Evolutionary conservation across 495 filamentous ascomycete species (phyloP).

Genomic region (Penicillium alfredii): DNA sequence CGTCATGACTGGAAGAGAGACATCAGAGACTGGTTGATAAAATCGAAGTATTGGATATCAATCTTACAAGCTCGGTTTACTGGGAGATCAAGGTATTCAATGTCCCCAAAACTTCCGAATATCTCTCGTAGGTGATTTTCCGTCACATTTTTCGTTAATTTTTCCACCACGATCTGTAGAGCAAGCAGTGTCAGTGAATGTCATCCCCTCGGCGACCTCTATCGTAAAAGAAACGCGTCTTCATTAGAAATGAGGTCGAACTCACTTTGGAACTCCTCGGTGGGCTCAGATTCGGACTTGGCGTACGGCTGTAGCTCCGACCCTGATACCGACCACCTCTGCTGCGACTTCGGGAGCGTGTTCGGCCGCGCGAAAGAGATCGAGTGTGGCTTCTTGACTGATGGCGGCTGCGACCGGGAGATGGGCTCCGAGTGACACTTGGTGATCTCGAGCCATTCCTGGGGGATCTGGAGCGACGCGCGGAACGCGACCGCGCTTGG

Average conservation of each 20-base stretch:
- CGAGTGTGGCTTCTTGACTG: constrained; percentile 38
- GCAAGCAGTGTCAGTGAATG: constrained; percentile 9
- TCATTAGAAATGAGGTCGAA: too few relatives aligned
- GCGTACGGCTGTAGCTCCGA: constrained; percentile 45
- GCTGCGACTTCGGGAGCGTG: constrained; percentile 35
- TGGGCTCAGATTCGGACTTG: constrained; percentile 34
- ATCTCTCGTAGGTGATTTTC: constrained; percentile 85
- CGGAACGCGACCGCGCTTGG: constrained; percentile 26
- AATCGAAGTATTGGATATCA: too few relatives aligned
- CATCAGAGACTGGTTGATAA: not conserved
- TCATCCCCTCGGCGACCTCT: too few relatives aligned
- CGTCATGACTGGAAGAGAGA: constrained; percentile 58
- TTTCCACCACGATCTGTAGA: constrained; percentile 85
- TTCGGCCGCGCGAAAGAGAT: constrained; percentile 34
- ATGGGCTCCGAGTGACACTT: constrained; percentile 32
- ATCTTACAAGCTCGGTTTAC: constrained; percentile 78
- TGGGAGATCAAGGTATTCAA: constrained; percentile 81
- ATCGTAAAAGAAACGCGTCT: too few relatives aligned
- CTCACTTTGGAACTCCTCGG: constrained; percentile 56
- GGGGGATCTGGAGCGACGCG: constrained; percentile 46
- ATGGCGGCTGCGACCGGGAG: constrained; percentile 32
- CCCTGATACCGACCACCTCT: constrained; percentile 34
- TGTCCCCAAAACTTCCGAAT: constrained; percentile 81
- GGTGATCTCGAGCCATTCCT: constrained; percentile 35
- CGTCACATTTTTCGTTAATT: constrained; percentile 91